Evolutionary conservation across 192 early-diverging fungal genomes (phyloP).

Genomic region (Phlyctochytrium bullatum): DNA sequence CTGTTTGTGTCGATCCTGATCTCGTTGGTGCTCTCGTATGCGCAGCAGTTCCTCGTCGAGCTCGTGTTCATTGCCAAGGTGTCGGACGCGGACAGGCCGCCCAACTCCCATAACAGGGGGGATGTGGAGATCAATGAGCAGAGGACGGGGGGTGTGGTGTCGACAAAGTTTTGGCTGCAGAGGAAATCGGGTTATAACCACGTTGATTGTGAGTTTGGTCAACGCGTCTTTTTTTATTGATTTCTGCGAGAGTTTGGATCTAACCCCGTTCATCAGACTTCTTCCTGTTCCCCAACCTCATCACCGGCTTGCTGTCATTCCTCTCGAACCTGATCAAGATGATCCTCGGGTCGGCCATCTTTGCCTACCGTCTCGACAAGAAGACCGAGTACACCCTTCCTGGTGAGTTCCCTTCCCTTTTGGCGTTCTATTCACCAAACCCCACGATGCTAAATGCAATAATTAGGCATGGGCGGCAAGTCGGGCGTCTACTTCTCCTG

Average conservation of each 20-base stretch:
- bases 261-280: background rate
- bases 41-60: constrained; percentile 4
- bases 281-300: constrained; percentile 12
- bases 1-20: background rate
- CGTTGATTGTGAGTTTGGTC: constrained; percentile 7
- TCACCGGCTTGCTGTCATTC: background rate
- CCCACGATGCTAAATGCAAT: too few relatives aligned
- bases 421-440: too few relatives aligned
- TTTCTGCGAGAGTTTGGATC: background rate
- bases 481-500: background rate
- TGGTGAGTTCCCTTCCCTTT: too few relatives aligned
- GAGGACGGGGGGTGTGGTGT: background rate
- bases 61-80: constrained; percentile 1
- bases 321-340: background rate
- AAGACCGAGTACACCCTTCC: background rate
- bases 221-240: background rate
- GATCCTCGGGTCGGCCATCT: constrained; percentile 1
- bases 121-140: too few relatives aligned
- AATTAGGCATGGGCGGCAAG: background rate
- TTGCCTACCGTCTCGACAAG: constrained; percentile 9
- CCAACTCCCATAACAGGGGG: too few relatives aligned
- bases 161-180: constrained; percentile 4
- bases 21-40: background rate
- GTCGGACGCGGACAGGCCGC: background rate
- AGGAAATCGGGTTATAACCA: constrained; percentile 4